These are phyloP conservation scores for Cystofilobasidium capitatum DNA, from an alignment of 768 basidiomycete genomes.

Conservation along the genomic window DNA sequence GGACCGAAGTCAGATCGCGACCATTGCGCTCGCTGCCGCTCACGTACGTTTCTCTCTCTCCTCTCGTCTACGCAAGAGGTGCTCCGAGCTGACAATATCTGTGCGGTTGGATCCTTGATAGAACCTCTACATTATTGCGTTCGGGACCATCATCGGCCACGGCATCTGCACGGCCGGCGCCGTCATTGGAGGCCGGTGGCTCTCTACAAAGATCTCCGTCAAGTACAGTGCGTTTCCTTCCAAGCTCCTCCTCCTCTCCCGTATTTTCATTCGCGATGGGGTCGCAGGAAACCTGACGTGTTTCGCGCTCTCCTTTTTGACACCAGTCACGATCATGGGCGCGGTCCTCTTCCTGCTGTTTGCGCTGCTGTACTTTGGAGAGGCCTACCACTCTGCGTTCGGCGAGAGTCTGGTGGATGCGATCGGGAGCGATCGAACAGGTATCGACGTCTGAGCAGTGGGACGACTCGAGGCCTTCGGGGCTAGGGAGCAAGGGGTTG, in stretches of 20 bases:
- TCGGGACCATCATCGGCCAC: slow-evolving; percentile 86
- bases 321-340: slow-evolving; percentile 70
- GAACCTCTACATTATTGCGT: slow-evolving; percentile 84
- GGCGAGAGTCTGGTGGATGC: not conserved
- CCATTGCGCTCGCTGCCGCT: slow-evolving; percentile 87
- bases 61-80: not conserved
- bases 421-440: not conserved
- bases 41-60: slow-evolving; percentile 53
- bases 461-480: not conserved
- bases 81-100: too few relatives aligned
- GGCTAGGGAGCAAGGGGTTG: not conserved
- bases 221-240: slow-evolving; percentile 62
- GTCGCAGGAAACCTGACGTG: too few relatives aligned
- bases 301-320: not conserved
- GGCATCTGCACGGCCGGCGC: slow-evolving; percentile 76
- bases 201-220: slow-evolving; percentile 88
- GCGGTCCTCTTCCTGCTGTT: slow-evolving; percentile 73
- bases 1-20: slow-evolving; percentile 92
- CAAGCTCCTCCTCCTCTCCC: not conserved
- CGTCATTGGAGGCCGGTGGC: slow-evolving; percentile 82
- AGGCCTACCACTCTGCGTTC: slow-evolving; percentile 42
- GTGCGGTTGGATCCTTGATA: slow-evolving; percentile 36
- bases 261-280: too few relatives aligned
- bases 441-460: too few relatives aligned
- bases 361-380: slow-evolving; percentile 65